Conservation (phyloP, 2,329 filamentous ascomycete species). For the Fusarium mundagurra region DNA sequence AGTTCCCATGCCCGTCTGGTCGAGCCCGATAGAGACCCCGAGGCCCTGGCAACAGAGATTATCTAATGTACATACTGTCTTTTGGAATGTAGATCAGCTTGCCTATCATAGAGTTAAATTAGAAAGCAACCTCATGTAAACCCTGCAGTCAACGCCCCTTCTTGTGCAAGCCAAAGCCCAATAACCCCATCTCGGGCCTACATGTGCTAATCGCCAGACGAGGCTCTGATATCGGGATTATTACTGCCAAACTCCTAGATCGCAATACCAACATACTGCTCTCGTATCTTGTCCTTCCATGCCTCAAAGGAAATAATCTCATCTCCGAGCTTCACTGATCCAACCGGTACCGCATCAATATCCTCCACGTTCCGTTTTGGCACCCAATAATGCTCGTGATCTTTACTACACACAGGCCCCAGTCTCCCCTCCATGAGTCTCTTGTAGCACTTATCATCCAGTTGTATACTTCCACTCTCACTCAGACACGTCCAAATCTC, state of each 20-base stretch:
- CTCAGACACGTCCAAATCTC: background rate
- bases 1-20: too few species aligned
- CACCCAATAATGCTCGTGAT: background rate
- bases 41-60: too few species aligned
- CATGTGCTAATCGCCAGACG: too few species aligned
- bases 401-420: background rate
- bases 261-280: background rate
- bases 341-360: background rate
- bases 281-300: background rate
- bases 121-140: too few species aligned
- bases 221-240: fast-evolving
- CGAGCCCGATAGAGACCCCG: too few species aligned
- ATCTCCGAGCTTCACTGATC: background rate
- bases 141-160: too few species aligned
- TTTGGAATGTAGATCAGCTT: too few species aligned
- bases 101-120: fast-evolving
- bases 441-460: background rate
- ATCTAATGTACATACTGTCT: too few species aligned
- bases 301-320: background rate
- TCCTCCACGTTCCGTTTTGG: background rate
- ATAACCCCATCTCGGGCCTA: too few species aligned
- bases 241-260: background rate
- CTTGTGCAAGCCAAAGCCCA: too few species aligned
- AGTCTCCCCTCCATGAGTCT: background rate
- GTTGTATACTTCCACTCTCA: background rate